Base-by-base conservation (phyloP, 345 rosid genomes). In the Abelmoschus esculentus region DNA sequence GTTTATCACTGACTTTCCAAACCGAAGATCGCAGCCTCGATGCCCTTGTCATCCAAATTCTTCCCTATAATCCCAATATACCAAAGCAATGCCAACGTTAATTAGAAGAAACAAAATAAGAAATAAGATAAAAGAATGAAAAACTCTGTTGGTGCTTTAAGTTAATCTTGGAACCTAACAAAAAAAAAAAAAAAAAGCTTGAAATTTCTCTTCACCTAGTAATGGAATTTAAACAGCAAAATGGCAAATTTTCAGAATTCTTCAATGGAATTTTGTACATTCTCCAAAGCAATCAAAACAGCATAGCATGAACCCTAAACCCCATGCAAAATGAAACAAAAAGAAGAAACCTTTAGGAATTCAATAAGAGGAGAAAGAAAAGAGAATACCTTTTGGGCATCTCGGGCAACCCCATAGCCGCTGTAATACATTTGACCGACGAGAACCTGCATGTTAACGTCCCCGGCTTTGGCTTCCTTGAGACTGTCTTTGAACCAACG, bases 401-500 rank as follows among this genome's bases (percentile, higher is more conserved):
- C 96, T 61, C 85, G 84, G 72, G 96, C 79, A 58, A 91, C 72
- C n/a, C 98, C 97, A 80, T 91, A 93, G 40, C 97, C 98, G 74
- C 89, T 88, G 75, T 84, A 79, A 77, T 91, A 93, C 98, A 93
- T 93, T 89, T 93, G 98, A 71, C 86, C 78, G 53, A 91, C 84
- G 62, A 93, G 72, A 55, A 91, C 88, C 72, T 93, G 98, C 98
- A 93, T 93, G 71, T 83, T 87, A 53, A 88, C 82, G 80, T 89
- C 96, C 14, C 98, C 98, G 6, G 87, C 81, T 76, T 85, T 93
- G 26, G 98, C 98, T 80, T 91, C 98, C 74, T 91, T 89, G 54
- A 93, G 96, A 0, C 96, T 84, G 52, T 91, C 98, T 68, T 84
- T 88, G 64, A 93, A 93, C 97, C 98, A 93, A 77, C 95, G 84